These are phyloP conservation scores for Rhodotorula sp. DNA, from an alignment of 1,284 basidiomycete species.

Conservation along the genomic window DNA sequence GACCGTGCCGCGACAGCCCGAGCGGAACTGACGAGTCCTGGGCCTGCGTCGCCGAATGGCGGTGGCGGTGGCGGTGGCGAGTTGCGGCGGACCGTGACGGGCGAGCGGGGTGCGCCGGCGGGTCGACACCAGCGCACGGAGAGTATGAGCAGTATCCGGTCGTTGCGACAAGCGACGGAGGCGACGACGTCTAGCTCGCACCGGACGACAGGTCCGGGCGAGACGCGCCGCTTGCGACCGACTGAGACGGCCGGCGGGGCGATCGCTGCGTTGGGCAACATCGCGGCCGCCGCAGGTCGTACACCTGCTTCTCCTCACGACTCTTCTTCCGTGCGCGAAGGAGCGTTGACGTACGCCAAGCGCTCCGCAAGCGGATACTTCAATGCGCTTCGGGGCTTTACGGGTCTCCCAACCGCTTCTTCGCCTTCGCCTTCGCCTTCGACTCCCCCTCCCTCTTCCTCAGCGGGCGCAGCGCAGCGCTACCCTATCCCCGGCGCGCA, in stretches of 20 bases:
- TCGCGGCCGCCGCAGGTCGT: constrained; percentile 12
- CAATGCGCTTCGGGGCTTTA: constrained; percentile 26
- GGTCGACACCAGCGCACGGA: constrained; percentile 5
- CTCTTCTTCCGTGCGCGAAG: not conserved
- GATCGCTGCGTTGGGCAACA: constrained; percentile 27
- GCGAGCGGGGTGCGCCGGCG: not conserved
- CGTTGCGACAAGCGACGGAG: constrained; percentile 7
- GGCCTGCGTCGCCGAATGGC: not conserved
- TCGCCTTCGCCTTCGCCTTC: constrained; percentile 1
- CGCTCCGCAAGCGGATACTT: constrained; percentile 38
- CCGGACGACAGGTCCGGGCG: not conserved
- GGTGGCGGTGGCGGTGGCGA: not conserved
- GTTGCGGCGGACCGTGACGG: not conserved
- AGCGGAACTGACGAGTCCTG: constrained; percentile 22
- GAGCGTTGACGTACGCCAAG: constrained; percentile 24
- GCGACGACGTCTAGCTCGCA: not conserved
- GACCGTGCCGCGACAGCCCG: constrained; percentile 7
- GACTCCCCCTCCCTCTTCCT: constrained; percentile 31
- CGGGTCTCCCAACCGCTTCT: constrained; percentile 3
- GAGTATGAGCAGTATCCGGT: constrained; percentile 20
- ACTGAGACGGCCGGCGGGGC: constrained; percentile 17
- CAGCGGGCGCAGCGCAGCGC: constrained; percentile 1
- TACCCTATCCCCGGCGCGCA: constrained; percentile 1
- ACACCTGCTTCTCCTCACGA: not conserved
- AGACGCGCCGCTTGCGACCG: not conserved